Evolutionary conservation across 495 filamentous ascomycete genomes (phyloP).

Genomic region (Penicillium bovifimosum): DNA sequence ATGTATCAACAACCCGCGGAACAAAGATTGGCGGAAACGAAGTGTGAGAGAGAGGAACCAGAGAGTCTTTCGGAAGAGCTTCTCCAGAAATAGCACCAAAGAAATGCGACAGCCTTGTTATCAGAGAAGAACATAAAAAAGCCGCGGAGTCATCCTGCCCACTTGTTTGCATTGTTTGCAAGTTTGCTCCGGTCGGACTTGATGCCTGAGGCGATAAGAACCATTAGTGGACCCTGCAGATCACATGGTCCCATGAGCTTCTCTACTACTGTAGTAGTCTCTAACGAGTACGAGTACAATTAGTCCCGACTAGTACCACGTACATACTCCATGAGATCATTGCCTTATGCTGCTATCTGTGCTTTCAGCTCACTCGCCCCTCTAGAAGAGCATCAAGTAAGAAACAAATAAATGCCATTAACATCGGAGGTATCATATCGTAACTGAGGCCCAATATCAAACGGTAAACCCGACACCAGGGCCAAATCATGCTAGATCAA

Average conservation of each 20-base stretch:
- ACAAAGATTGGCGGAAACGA: background rate
- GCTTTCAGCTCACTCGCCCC: too few species aligned
- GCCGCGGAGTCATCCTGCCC: conserved; percentile 31
- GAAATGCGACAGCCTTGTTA: conserved; percentile 4
- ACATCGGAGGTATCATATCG: conserved; percentile 13
- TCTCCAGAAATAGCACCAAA: background rate
- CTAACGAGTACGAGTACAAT: too few species aligned
- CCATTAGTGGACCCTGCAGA: background rate
- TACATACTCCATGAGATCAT: too few species aligned
- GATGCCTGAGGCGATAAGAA: background rate
- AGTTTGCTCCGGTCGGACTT: background rate
- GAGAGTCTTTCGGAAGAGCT: background rate
- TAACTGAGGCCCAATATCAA: background rate
- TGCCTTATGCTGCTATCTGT: too few species aligned
- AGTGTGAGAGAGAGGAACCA: background rate
- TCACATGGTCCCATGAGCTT: background rate
- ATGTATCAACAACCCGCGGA: background rate
- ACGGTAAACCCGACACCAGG: background rate
- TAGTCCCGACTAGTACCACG: too few species aligned
- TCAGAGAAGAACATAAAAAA: conserved; percentile 32
- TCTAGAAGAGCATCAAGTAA: background rate
- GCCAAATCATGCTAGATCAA: background rate
- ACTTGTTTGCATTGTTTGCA: conserved; percentile 33
- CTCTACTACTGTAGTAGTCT: too few species aligned
- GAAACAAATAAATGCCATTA: background rate